These are phyloP conservation scores for Xylariales sp. DNA, from an alignment of 2,329 filamentous ascomycete species.

Conservation along the genomic window DNA sequence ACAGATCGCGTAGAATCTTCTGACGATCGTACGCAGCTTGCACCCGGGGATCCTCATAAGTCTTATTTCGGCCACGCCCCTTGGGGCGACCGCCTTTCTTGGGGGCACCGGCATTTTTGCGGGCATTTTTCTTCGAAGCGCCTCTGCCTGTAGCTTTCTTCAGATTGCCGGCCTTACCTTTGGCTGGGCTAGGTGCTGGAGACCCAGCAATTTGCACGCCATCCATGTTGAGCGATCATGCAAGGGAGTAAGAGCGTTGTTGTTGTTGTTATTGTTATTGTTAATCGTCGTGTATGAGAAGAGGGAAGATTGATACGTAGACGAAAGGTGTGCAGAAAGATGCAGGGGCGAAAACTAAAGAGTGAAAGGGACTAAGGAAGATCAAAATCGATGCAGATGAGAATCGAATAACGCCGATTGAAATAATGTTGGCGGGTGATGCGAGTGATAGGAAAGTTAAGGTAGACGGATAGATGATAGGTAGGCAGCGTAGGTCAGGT, in stretches of 20 bases:
- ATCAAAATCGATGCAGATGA: slow-evolving; percentile 10
- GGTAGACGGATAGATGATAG: slow-evolving; percentile 2
- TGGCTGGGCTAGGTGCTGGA: slow-evolving; percentile 49
- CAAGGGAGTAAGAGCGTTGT: slow-evolving; percentile 24
- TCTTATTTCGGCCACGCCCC: slow-evolving; percentile 63
- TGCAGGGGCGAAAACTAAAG: slow-evolving; percentile 7
- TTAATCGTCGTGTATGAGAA: slow-evolving; percentile 14
- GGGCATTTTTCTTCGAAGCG: slow-evolving; percentile 42
- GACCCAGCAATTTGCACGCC: slow-evolving; percentile 44
- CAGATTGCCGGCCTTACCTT: slow-evolving; percentile 41
- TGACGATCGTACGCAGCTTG: slow-evolving; percentile 72
- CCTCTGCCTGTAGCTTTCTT: slow-evolving; percentile 43
- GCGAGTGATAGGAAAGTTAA: slow-evolving; percentile 13
- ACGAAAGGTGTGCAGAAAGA: slow-evolving; percentile 4
- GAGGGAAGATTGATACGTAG: neutral
- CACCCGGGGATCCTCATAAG: slow-evolving; percentile 64
- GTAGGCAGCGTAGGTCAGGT: slow-evolving; percentile 3
- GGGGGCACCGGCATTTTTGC: slow-evolving; percentile 38
- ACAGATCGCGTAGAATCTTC: slow-evolving; percentile 73
- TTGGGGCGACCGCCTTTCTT: slow-evolving; percentile 50
- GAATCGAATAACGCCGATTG: slow-evolving; percentile 4
- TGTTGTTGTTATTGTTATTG: slow-evolving; percentile 19
- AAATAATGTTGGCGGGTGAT: slow-evolving; percentile 11
- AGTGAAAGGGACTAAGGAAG: slow-evolving; percentile 6
- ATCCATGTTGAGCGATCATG: slow-evolving; percentile 48